Percentiles rank a stretch among this genome's conserved stretches.
Evolutionary conservation across 768 basidiomycete genomes (phyloP).

Genomic region (Hemileccinum rubropunctum): DNA sequence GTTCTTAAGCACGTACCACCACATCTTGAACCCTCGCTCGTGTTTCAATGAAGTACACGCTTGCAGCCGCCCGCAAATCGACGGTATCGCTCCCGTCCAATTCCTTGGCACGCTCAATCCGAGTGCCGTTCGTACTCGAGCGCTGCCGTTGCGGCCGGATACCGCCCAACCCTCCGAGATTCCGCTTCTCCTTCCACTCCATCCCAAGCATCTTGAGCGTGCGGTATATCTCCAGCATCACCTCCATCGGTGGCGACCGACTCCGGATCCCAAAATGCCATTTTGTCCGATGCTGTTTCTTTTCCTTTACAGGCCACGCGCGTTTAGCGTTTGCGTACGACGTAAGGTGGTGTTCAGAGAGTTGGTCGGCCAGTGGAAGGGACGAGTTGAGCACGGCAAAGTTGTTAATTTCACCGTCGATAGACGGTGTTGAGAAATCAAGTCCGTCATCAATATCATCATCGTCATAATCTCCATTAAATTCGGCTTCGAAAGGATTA

Average conservation of each 20-base stretch:
- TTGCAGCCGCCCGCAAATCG: conserved; percentile 65
- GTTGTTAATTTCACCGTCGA: conserved; percentile 46
- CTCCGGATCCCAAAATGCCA: conserved; percentile 99
- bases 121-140: conserved; percentile 35
- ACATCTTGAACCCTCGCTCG: conserved; percentile 86
- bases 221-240: conserved; percentile 97
- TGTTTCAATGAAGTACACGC: conserved; percentile 93
- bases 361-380: conserved; percentile 67
- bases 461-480: conserved; percentile 40
- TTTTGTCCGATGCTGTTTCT: conserved; percentile 76
- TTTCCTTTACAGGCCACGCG: conserved; percentile 50
- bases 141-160: conserved; percentile 32
- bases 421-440: conserved; percentile 44
- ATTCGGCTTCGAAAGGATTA: conserved; percentile 81
- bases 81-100: conserved; percentile 58
- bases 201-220: conserved; percentile 87
- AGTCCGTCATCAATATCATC: conserved; percentile 59
- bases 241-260: conserved; percentile 95
- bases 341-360: conserved; percentile 65
- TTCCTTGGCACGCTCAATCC: conserved; percentile 61
- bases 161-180: conserved; percentile 69
- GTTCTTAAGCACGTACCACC: conserved; percentile 60
- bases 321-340: conserved; percentile 56
- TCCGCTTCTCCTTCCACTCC: conserved; percentile 96
- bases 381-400: conserved; percentile 91